Conservation (phyloP, 257 asterid genomes). For the Petunia secreta region DNA sequence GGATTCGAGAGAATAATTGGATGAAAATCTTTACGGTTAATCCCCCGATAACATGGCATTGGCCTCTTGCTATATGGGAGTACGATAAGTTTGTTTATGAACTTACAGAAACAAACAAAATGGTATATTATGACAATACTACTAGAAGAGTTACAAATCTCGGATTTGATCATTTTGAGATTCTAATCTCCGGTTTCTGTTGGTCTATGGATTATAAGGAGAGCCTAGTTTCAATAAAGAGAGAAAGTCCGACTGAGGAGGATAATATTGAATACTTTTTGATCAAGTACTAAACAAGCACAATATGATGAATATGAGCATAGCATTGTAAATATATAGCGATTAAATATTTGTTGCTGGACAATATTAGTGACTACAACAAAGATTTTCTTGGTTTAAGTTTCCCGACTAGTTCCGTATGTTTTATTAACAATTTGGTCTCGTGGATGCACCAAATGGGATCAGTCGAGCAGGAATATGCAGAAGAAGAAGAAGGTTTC, state of each 20-base stretch:
- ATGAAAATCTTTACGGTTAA: not conserved
- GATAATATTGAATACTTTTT: slow-evolving; percentile 12
- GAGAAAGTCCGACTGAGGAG: not conserved
- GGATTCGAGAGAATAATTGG: slow-evolving; percentile 9
- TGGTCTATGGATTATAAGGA: not conserved
- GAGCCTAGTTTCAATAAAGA: slow-evolving; percentile 1
- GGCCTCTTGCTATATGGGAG: not conserved
- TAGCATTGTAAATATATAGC: no score
- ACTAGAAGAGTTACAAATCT: slow-evolving; percentile 7
- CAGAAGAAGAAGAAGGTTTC: no score
- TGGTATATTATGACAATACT: not conserved
- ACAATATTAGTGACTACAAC: no score
- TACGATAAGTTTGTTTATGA: not conserved
- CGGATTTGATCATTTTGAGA: slow-evolving; percentile 14
- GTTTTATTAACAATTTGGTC: no score
- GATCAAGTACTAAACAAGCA: not conserved
- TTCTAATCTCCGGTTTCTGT: not conserved
- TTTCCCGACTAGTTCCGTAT: no score
- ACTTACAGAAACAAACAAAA: not conserved
- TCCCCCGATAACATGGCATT: not conserved
- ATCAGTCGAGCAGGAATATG: no score
- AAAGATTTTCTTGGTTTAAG: no score
- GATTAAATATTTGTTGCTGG: no score
- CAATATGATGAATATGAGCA: not conserved
- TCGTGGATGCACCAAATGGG: not conserved